These are phyloP conservation scores for Ciborinia camelliae DNA, from an alignment of 2,329 filamentous ascomycete genomes.

Conservation along the genomic window DNA sequence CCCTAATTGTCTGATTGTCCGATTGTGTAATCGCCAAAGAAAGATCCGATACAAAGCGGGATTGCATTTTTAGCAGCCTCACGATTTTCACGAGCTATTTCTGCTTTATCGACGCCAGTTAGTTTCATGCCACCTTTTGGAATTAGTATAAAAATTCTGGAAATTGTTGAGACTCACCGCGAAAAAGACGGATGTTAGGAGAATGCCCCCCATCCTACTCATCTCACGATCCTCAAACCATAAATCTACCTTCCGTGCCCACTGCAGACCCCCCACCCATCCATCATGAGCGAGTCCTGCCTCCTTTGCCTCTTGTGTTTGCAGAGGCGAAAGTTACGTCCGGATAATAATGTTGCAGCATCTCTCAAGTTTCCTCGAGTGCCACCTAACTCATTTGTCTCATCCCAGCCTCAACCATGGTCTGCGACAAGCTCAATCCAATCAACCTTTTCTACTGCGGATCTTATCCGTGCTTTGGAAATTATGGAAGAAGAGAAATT, in stretches of 20 bases:
- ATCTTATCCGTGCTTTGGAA: slow-evolving; percentile 82
- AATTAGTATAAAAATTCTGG: too few relatives aligned
- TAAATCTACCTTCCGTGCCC: slow-evolving; percentile 33
- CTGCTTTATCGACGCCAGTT: too few relatives aligned
- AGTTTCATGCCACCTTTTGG: too few relatives aligned
- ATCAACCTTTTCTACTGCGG: slow-evolving; percentile 55
- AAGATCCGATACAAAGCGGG: too few relatives aligned
- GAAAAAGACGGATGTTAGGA: too few relatives aligned
- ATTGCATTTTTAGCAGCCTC: too few relatives aligned
- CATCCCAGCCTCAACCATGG: slow-evolving; percentile 58
- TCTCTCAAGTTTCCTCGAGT: slow-evolving; percentile 58
- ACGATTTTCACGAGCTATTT: too few relatives aligned
- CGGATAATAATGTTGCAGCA: slow-evolving; percentile 49
- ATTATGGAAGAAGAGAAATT: slow-evolving; percentile 89
- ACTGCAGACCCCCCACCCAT: slow-evolving; percentile 31
- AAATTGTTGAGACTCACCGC: too few relatives aligned
- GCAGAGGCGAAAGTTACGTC: slow-evolving; percentile 42
- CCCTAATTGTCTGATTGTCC: too few relatives aligned
- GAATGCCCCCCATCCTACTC: slow-evolving; percentile 35
- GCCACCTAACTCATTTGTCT: slow-evolving; percentile 80
- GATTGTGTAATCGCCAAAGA: too few relatives aligned
- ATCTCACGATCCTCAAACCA: slow-evolving; percentile 34
- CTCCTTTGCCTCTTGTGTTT: slow-evolving; percentile 32
- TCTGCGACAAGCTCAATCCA: slow-evolving; percentile 48
- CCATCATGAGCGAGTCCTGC: slow-evolving; percentile 36